phyloP scores from a whole-genome alignment of 208 protist species.

The Leishmania mexicana region DNA sequence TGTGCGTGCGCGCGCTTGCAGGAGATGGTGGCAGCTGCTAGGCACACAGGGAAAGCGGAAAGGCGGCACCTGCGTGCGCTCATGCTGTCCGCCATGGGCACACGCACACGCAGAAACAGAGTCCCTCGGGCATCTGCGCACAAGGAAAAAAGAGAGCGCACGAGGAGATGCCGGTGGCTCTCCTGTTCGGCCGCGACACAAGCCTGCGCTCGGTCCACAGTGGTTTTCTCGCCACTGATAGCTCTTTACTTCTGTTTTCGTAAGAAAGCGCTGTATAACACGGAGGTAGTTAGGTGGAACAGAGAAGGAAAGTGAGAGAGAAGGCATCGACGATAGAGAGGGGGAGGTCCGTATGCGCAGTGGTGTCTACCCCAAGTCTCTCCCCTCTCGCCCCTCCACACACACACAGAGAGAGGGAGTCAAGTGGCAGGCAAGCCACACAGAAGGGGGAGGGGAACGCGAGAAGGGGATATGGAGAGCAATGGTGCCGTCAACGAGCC shows the following conservation, averaged over 20 bases:
- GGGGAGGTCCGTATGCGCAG: background rate
- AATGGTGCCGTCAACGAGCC: background rate
- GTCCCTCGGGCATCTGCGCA: background rate
- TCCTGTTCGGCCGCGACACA: background rate
- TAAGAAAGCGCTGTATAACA: background rate
- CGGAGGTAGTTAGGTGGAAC: background rate
- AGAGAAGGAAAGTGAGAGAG: background rate
- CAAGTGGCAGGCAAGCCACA: background rate
- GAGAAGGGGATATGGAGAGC: background rate
- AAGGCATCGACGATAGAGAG: background rate
- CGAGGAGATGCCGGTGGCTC: background rate
- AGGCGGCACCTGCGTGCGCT: background rate
- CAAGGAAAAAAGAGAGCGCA: background rate
- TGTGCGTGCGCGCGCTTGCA: background rate
- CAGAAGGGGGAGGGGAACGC: background rate
- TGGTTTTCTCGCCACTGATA: background rate
- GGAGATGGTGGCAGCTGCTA: background rate
- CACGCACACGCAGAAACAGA: background rate
- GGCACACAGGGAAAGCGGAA: background rate
- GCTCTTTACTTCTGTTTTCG: background rate
- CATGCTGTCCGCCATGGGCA: background rate
- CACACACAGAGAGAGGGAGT: background rate
- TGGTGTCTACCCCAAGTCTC: background rate
- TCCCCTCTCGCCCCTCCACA: background rate
- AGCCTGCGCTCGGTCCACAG: background rate